phyloP scores from a whole-genome alignment of 2,329 filamentous ascomycete genomes.

The Massarina eburnea region DNA sequence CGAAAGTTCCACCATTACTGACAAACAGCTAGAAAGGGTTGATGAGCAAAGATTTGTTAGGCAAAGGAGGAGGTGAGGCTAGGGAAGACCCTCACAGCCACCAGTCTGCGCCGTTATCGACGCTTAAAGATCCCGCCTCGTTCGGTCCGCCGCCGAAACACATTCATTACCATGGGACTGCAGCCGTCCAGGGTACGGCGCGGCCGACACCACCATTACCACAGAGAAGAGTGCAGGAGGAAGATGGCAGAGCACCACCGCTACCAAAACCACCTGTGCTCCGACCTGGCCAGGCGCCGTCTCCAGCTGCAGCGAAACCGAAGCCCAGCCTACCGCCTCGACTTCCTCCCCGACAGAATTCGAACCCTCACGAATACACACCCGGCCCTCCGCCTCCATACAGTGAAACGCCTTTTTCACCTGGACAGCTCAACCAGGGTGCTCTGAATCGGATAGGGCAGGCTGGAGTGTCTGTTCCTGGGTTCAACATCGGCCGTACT shows the following conservation, averaged over 20 bases:
- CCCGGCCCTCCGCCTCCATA: conserved; percentile 53
- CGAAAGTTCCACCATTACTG: conserved; percentile 6
- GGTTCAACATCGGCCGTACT: conserved; percentile 67
- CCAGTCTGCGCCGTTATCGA: conserved; percentile 64
- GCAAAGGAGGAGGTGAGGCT: conserved; percentile 52
- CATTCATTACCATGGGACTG: conserved; percentile 51
- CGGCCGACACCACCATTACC: conserved; percentile 44
- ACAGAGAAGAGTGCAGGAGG: conserved; percentile 39
- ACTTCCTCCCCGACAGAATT: conserved; percentile 68
- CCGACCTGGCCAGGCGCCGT: conserved; percentile 36
- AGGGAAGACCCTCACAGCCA: conserved; percentile 47
- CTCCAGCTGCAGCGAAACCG: conserved; percentile 36
- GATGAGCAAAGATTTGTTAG: too few species aligned
- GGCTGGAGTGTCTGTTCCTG: conserved; percentile 77
- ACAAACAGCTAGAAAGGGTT: conserved; percentile 53
- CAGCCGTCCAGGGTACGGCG: conserved; percentile 45
- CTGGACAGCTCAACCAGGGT: conserved; percentile 55
- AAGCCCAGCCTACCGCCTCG: conserved; percentile 66
- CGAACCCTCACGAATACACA: conserved; percentile 50
- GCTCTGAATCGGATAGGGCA: conserved; percentile 68
- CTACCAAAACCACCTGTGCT: conserved; percentile 71
- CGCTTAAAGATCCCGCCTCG: conserved; percentile 72
- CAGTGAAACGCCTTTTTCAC: conserved; percentile 43
- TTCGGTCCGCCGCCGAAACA: conserved; percentile 81
- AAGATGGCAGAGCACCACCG: conserved; percentile 47